Base-by-base conservation (phyloP, 768 basidiomycete genomes). In the Rhizopogon roseolus region DNA sequence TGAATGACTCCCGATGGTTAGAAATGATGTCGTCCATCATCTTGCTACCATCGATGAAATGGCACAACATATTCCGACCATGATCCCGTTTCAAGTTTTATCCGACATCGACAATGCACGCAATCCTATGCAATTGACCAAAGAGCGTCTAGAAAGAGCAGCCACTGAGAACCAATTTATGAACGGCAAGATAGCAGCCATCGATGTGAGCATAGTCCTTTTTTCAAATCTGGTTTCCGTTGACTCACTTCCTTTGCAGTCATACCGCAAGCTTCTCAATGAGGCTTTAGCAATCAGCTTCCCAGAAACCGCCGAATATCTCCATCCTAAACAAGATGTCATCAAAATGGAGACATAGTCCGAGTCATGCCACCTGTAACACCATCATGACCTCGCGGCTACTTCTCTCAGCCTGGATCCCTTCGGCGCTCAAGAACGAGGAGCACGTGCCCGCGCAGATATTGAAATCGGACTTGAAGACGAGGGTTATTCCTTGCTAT, bases 131-230 rank as follows among this genome's bases (percentile, higher is more conserved):
- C 83, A 85, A 63, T 74, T 91, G 49, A 91, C 91, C 16, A 81
- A 82, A 58, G 90, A 92, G 54, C 77, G 88, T 49, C 68, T 93
- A 13, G 91, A 93, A 70, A 78, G 90, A 50, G 82, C 89, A 0
- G 89, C 91, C 29, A 88, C 88, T 2, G 92, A 93, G 71, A 93
- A 93, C 64, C 91, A 92, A 63, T 93, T 91, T 59, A 90, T 91
- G 86, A 90, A 93, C 62, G 90, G 88, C 28, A 92, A 93, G 64
- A 88, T 93, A 38, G 77, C 79, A 42, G 91, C 90, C 1, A 79
- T 93, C 27, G 79, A 83, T 52, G 89, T 90, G 57, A 60, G 81
- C 60, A 34, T 41, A 36, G 41, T 41, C 42, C 25, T 54, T 1
- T 9, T 22, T 22, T 22, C 22, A 22, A 22, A 32, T 16, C 51